Conservation (phyloP, 78 protist species). For the Polysphondylium violaceum region DNA sequence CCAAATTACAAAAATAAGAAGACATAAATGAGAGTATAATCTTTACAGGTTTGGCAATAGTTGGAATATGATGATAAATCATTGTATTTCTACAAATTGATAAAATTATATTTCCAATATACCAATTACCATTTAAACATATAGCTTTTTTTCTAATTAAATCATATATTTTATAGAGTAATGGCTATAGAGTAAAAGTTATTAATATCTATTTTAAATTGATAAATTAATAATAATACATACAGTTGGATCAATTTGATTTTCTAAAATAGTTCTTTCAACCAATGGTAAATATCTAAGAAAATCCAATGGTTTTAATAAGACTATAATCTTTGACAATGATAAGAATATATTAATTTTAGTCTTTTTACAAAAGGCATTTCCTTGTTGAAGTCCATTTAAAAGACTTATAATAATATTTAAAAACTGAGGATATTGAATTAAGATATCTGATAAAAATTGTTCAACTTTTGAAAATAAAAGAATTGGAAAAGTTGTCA, state of each 20-base stretch:
- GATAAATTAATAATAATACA: neutral
- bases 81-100: conserved; percentile 46
- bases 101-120: conserved; percentile 53
- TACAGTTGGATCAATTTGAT: conserved; percentile 61
- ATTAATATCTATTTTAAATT: neutral
- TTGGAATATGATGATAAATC: conserved; percentile 20
- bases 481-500: conserved; percentile 24
- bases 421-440: conserved; percentile 53
- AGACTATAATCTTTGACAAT: conserved; percentile 14
- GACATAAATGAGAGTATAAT: conserved; percentile 25
- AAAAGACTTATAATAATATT: conserved; percentile 26
- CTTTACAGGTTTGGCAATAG: conserved; percentile 25
- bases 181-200: neutral
- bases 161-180: conserved; percentile 37
- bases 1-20: conserved; percentile 33
- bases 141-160: conserved; percentile 22
- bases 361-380: neutral
- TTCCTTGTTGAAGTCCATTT: conserved; percentile 22
- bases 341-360: conserved; percentile 34
- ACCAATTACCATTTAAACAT: conserved; percentile 43
- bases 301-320: conserved; percentile 34
- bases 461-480: conserved; percentile 42
- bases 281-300: conserved; percentile 54
- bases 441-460: conserved; percentile 20
- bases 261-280: conserved; percentile 54